Evolutionary conservation across 805 yeast genomes (phyloP), one percentile per base, ranked within the genome.

Genomic region (Pichia eremophila): DNA sequence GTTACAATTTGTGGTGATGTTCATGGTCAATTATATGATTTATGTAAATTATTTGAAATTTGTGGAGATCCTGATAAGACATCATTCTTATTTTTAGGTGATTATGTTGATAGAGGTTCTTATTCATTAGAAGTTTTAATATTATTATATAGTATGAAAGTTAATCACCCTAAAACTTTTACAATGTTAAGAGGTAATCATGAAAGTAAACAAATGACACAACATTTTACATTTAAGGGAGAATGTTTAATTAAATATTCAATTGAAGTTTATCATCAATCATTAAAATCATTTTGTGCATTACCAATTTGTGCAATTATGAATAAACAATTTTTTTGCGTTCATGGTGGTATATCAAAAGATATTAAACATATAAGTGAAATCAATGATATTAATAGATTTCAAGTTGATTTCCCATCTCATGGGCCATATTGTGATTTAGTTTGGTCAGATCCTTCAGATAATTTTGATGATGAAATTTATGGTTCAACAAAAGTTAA

Each of bases 361-460:
- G 93, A 88, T 46, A 69, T 91, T 53, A 75, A 72, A 46, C 68
- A 82, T 2, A 70, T 87, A 38, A 79, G 79, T 41, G 96, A 89
- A 60, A 67, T 91, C 34, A 72, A 74, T 31, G 70, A 67, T 36
- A 68, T 91, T 38, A 79, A 90, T 65, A 74, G 99, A 54, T 91
- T 90, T 68, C 73, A 83, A 48, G 95, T 89, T 61, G 96, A 96
- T 28, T 60, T 62, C 46, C 98, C 99, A 8, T 85, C 96, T 2
- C 77, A 81, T 51, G 99, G 99, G 0, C 65, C 91, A 46, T 85
- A 88, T 88, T 91, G 97, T 66, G 99, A 91, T 66, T 68, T 91
- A 53, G 74, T 91, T 57, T 91, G 98, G 99, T 83, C 96, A 0
- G 98, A 91, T 65, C 99, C 99, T 0, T 70, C 83, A n/a, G 95